A percentile compares a stretch with the other conserved stretches of the same genome.
These are phyloP conservation scores for Pseudomassariella vexata DNA, from an alignment of 2,329 filamentous ascomycete species.

Conservation along the genomic window DNA sequence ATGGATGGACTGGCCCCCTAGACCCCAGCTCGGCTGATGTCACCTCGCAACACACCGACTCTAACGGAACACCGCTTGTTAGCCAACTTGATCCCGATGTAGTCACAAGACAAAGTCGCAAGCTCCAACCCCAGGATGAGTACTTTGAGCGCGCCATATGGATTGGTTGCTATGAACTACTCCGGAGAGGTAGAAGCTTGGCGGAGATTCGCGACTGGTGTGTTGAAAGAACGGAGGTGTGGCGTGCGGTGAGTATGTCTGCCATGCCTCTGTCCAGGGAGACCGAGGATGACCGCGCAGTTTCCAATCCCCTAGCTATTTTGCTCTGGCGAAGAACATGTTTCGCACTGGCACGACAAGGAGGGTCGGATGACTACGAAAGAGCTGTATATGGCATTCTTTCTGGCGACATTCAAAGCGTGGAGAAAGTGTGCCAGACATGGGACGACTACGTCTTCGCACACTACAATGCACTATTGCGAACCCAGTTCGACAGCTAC, in stretches of 20 bases:
- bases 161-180: constrained; percentile 89
- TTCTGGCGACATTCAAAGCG: constrained; percentile 75
- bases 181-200: constrained; percentile 75
- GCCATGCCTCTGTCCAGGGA: constrained; percentile 56
- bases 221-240: constrained; percentile 76
- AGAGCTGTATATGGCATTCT: constrained; percentile 85
- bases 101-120: constrained; percentile 69
- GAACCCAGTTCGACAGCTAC: constrained; percentile 73
- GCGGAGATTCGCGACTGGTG: constrained; percentile 80
- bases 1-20: constrained; percentile 59
- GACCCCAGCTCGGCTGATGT: constrained; percentile 56
- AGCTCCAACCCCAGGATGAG: constrained; percentile 75
- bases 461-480: constrained; percentile 79
- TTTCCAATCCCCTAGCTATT: constrained; percentile 39
- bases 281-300: constrained; percentile 34
- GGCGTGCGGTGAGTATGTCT: constrained; percentile 80
- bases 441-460: constrained; percentile 88
- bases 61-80: constrained; percentile 58
- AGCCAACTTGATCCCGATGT: constrained; percentile 93
- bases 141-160: constrained; percentile 88
- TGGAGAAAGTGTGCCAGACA: constrained; percentile 67
- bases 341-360: constrained; percentile 63
- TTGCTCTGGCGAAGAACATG: constrained; percentile 76
- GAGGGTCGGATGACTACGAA: constrained; percentile 70
- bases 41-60: constrained; percentile 49